phyloP scores from a whole-genome alignment of 2,329 filamentous ascomycete species.

The Exutisphaerella laricina region DNA sequence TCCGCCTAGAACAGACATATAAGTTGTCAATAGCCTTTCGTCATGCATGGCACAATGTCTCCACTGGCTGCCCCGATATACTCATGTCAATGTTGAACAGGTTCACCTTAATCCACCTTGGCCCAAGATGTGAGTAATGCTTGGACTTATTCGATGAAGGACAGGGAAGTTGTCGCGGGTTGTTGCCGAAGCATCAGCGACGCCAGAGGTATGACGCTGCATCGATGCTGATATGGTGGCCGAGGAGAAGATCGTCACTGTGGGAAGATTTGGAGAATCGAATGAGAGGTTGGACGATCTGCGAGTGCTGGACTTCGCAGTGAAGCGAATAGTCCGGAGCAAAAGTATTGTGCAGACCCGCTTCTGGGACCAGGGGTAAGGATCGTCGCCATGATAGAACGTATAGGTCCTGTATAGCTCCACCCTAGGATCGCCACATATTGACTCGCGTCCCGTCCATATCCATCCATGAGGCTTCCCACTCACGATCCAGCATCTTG shows the following conservation, averaged over 20 bases:
- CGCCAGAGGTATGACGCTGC: conserved; percentile 47
- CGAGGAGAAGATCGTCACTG: conserved; percentile 39
- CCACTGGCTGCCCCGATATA: conserved; percentile 62
- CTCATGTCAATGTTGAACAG: conserved; percentile 44
- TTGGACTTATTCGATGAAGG: conserved; percentile 44
- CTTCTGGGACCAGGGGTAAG: too few species aligned
- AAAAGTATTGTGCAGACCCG: not conserved
- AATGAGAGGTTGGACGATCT: conserved; percentile 49
- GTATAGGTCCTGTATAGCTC: too few species aligned
- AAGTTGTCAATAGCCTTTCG: too few species aligned
- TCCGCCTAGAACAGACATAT: too few species aligned
- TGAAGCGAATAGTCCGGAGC: not conserved
- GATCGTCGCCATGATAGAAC: too few species aligned
- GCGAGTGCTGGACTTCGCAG: conserved; percentile 38
- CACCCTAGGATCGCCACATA: too few species aligned
- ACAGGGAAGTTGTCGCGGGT: conserved; percentile 34
- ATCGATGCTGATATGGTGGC: conserved; percentile 47
- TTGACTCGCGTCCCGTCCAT: too few species aligned
- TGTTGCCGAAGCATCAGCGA: conserved; percentile 17
- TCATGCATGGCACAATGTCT: too few species aligned
- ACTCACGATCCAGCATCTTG: too few species aligned
- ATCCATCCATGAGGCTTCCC: too few species aligned
- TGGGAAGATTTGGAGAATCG: conserved; percentile 48
- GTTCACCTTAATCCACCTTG: conserved; percentile 52
- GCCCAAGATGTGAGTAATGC: conserved; percentile 52